phyloP scores from a whole-genome alignment of 345 rosid genomes.

The Pugionium cornutum region DNA sequence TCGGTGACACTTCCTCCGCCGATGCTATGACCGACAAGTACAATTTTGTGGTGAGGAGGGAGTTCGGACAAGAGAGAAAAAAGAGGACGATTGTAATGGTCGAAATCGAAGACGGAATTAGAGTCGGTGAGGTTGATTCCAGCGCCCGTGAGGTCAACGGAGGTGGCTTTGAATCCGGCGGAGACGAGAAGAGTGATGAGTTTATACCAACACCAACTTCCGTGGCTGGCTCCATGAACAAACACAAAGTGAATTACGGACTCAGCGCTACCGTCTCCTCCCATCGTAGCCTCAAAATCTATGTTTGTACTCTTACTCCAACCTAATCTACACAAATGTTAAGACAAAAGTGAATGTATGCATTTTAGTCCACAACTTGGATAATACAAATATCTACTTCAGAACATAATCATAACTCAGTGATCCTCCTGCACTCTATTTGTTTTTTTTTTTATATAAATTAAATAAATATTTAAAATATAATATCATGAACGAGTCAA shows the following conservation, averaged over 20 bases:
- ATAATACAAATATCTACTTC: too few relatives aligned
- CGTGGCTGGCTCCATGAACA: constrained; percentile 40
- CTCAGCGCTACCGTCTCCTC: constrained; percentile 19
- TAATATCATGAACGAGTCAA: too few relatives aligned
- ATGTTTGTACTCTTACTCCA: too few relatives aligned
- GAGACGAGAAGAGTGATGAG: constrained; percentile 24
- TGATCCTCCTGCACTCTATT: too few relatives aligned
- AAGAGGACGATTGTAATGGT: constrained; percentile 34
- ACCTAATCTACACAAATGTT: too few relatives aligned
- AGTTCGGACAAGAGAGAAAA: constrained; percentile 34
- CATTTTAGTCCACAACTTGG: too few relatives aligned
- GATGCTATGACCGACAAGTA: constrained; percentile 52
- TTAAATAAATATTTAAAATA: too few relatives aligned
- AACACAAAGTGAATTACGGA: constrained; percentile 30
- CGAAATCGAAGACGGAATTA: constrained; percentile 23
- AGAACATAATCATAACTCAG: too few relatives aligned
- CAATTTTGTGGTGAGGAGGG: constrained; percentile 27
- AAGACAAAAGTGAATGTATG: too few relatives aligned
- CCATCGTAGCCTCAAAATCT: constrained; percentile 7
- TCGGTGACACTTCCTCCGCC: constrained; percentile 48
- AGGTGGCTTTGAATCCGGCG: constrained; percentile 31
- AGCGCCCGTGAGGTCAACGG: constrained; percentile 36
- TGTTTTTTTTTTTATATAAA: too few relatives aligned
- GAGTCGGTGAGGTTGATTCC: constrained; percentile 40
- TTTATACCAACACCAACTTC: constrained; percentile 43